Conservation (phyloP, 192 early-diverging fungal species). For the Coemansia sp. region DNA sequence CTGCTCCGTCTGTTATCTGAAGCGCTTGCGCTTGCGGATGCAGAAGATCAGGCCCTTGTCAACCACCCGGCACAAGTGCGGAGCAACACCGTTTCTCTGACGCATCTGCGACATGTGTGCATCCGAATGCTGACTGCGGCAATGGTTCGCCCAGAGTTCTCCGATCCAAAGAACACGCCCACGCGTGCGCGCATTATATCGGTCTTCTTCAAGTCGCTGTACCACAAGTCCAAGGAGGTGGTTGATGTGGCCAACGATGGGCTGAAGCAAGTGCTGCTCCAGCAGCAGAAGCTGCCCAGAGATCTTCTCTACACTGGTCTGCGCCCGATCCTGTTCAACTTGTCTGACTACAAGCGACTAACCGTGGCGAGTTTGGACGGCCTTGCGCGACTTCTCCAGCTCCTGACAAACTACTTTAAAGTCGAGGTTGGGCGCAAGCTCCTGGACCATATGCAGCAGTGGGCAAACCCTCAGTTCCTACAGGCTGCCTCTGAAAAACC, state of each 20-base stretch:
- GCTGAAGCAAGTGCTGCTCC: conserved; percentile 66
- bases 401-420: conserved; percentile 98
- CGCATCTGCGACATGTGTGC: conserved; percentile 92
- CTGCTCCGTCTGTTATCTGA: conserved; percentile 86
- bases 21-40: conserved; percentile 90
- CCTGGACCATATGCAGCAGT: conserved; percentile 90
- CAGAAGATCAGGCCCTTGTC: conserved; percentile 94
- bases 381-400: conserved; percentile 85
- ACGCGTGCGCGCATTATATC: conserved; percentile 89
- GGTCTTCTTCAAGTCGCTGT: conserved; percentile 99
- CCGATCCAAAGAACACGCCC: conserved; percentile 66
- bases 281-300: conserved; percentile 79
- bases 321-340: conserved; percentile 90
- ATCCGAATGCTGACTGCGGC: conserved; percentile 94
- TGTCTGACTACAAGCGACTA: conserved; percentile 92
- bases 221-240: conserved; percentile 91
- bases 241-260: conserved; percentile 94
- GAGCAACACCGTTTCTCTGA: conserved; percentile 78
- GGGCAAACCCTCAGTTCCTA: conserved; percentile 85
- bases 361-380: conserved; percentile 93
- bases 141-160: conserved; percentile 87
- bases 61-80: conserved; percentile 74
- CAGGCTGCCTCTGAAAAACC: conserved; percentile 79
- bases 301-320: conserved; percentile 95
- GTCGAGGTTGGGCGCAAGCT: conserved; percentile 98